phyloP scores from a whole-genome alignment of 176 grass and related monocot species.

The Ananas comosus region DNA sequence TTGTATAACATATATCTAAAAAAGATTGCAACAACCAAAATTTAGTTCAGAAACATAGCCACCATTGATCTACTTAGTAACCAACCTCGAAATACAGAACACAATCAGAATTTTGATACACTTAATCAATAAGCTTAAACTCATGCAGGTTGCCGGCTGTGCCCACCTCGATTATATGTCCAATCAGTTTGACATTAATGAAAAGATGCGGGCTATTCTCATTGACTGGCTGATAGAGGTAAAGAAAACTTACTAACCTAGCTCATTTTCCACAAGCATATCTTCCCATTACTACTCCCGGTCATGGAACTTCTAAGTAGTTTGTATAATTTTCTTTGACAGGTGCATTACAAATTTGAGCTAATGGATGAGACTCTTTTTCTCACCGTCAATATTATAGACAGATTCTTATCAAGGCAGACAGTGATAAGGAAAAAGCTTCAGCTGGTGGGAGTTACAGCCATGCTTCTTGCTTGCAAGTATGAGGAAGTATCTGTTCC shows the following conservation, averaged over 20 bases:
- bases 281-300: not conserved
- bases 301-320: not conserved
- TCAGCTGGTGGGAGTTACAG: conserved; percentile 80
- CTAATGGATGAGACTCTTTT: conserved; percentile 89
- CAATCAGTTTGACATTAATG: conserved; percentile 65
- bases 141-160: conserved; percentile 47
- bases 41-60: not conserved
- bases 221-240: conserved; percentile 93
- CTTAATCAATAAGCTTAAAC: not conserved
- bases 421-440: conserved; percentile 66
- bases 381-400: conserved; percentile 88
- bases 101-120: not conserved
- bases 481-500: conserved; percentile 92
- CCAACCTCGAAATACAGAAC: not conserved
- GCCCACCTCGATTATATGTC: conserved; percentile 70
- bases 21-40: too few species aligned
- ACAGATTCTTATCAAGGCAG: conserved; percentile 76
- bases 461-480: conserved; percentile 91
- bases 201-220: conserved; percentile 89
- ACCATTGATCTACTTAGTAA: not conserved
- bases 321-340: conserved; percentile 15
- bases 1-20: too few species aligned
- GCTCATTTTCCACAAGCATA: not conserved
- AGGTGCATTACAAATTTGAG: conserved; percentile 95
- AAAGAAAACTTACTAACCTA: conserved; percentile 7